Base-by-base conservation (phyloP, 257 asterid genomes). In the Thymus mandschuricus region DNA sequence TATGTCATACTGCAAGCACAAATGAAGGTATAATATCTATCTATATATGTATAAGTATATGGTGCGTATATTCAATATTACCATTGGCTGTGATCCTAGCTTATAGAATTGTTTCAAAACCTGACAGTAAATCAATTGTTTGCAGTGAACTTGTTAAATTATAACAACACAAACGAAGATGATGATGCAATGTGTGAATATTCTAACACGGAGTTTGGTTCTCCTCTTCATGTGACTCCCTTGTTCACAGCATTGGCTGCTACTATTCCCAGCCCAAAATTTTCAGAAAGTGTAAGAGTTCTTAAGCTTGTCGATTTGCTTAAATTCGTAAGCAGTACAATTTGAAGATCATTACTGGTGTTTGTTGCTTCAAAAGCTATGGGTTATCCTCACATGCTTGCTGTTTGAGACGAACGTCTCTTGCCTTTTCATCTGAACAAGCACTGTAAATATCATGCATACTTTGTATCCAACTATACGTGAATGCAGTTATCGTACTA, bases 221-320 rank as follows among this genome's bases (percentile, higher is more conserved):
- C 99, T 74, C 99, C 98, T 46, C 76, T 84, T 75, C 94, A 87
- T 48, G 91, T 92, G 76, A 92, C 96, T 73, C 99, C 98, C 27
- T 60, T 92, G 74, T 95, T 95, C 88, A 87, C 91, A 80, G 82
- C 99, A 71, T 76, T 92, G 80, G 99, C 99, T 74, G 97, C 96
- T 60, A 83, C 92, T 50, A 89, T 92, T 80, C 98, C 99, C 60
- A 95, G 92, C 73, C 99, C 99, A 48, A 80, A 88, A 77, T 95
- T 95, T 81, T 92, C 98, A 10, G 99, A 92, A 88, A 95, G 99
- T 64, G 99, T 92, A 87, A 87, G 99, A 78, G 60, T 71, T 52
- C 61, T 21, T 44, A 71, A 74, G 49, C 70, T 71, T 71, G 54
- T 63, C 40, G 4, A 12, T 76, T 48, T 33, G 48, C 56, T 45